These are phyloP conservation scores for Saccharomycopsis amapae DNA, from an alignment of 805 yeast species.

Conservation along the genomic window DNA sequence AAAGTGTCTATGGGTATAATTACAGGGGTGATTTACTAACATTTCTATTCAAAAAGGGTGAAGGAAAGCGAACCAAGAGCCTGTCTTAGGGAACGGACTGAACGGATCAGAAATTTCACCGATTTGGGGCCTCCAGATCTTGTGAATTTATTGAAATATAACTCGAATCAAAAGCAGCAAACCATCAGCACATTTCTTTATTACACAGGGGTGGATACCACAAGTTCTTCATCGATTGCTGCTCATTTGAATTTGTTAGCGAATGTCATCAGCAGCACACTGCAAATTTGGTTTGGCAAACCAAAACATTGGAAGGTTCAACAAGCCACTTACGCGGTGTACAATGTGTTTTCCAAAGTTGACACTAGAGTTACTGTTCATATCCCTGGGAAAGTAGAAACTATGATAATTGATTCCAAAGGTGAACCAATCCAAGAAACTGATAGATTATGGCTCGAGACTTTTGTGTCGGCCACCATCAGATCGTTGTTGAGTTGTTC, in stretches of 20 bases:
- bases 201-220: slow-evolving; percentile 68
- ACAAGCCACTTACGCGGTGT: slow-evolving; percentile 62
- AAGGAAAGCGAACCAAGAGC: slow-evolving; percentile 52
- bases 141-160: slow-evolving; percentile 37
- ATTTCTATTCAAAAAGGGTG: slow-evolving; percentile 37
- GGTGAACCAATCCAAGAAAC: slow-evolving; percentile 49
- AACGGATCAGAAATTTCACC: slow-evolving; percentile 47
- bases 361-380: slow-evolving; percentile 69
- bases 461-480: slow-evolving; percentile 53
- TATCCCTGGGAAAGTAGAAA: slow-evolving; percentile 67
- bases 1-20: no score
- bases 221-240: slow-evolving; percentile 71
- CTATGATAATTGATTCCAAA: slow-evolving; percentile 39
- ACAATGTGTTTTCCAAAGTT: slow-evolving; percentile 51
- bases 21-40: not conserved
- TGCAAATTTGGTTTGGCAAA: slow-evolving; percentile 79
- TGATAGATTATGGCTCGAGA: slow-evolving; percentile 49
- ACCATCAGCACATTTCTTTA: slow-evolving; percentile 67
- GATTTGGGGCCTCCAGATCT: slow-evolving; percentile 73
- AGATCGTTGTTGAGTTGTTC: slow-evolving; percentile 53
- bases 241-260: slow-evolving; percentile 65
- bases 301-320: slow-evolving; percentile 61
- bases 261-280: slow-evolving; percentile 47
- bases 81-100: slow-evolving; percentile 57
- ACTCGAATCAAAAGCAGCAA: slow-evolving; percentile 36